Base-by-base conservation (phyloP, 2,329 filamentous ascomycete species). In the Arachnomyces sp. region DNA sequence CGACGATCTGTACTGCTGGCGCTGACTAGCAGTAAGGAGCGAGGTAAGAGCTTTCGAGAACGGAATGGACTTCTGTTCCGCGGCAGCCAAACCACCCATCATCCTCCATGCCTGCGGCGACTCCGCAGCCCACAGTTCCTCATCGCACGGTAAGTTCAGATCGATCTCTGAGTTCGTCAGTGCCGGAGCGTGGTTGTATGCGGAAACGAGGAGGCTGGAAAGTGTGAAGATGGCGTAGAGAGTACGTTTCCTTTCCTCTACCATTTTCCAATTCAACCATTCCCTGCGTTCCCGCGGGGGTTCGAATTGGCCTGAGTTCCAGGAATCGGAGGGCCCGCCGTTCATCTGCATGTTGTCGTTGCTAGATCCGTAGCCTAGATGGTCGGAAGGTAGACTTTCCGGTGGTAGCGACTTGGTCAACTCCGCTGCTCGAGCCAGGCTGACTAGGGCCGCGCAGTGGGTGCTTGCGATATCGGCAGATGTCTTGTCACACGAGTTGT, bases 151-250 rank as follows among this genome's bases (percentile, higher is more conserved):
- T 13, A 96, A 70, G 54, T 94, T 85, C 17, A 95, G 73, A 39
- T 81, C 73, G 38, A 96, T 89, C 60, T 98, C 90, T 0, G 90
- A 95, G 59, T 96, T 96, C 33, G 90, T 88, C 53, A 98, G 73
- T 1, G 86, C 82, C 5, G 90, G 92, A 1, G 85, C 78, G 58
- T 94, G 87, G 59, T 95, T 95, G 67, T 95, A 95, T 2, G 88
- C 86, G 2, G 86, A 87, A 12, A 94, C 88, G 11, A 94, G 71
- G 33, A 96, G 73, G 60, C 90, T 95, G 2, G 90, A 95, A 36
- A 96, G 72, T 43, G 86, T 82, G 63, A 95, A 96, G 43, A 96
- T 84, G 34, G 83, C 80, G 58, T 89, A 96, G 20, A 95, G 76
- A 0, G 90, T 95, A 41, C 90, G 81, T 65, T 95, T 96, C 37